A percentile compares a stretch with the other conserved stretches of the same genome.
Evolutionary conservation across 2,329 filamentous ascomycete genomes (phyloP).

Genomic region (Colletotrichum shisoi): DNA sequence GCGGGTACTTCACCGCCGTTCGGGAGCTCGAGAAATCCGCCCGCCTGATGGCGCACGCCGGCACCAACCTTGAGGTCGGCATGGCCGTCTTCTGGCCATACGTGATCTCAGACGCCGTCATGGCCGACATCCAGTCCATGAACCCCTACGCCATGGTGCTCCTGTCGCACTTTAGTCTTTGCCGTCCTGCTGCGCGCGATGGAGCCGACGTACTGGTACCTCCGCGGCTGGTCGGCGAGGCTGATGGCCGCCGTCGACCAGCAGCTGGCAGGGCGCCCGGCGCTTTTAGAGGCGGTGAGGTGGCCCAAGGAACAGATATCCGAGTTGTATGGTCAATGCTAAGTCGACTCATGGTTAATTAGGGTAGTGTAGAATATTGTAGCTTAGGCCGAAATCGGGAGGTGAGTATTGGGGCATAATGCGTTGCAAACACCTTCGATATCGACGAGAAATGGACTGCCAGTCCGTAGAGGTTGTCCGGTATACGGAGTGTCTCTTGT

Average conservation of each 20-base stretch:
- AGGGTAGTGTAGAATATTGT: not conserved
- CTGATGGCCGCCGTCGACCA: constrained; percentile 41
- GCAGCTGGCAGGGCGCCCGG: not conserved
- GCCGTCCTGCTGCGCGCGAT: constrained; percentile 42
- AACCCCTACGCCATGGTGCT: constrained; percentile 44
- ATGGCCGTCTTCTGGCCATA: constrained; percentile 44
- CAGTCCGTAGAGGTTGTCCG: not conserved
- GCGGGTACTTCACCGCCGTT: constrained; percentile 41
- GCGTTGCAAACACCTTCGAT: too few relatives aligned
- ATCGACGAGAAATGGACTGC: not conserved
- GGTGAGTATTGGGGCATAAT: not conserved
- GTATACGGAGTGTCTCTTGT: not conserved
- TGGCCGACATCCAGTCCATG: constrained; percentile 43
- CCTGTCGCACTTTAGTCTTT: constrained; percentile 44
- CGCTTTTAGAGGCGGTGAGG: constrained; percentile 8
- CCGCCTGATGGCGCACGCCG: constrained; percentile 41
- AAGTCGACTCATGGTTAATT: not conserved
- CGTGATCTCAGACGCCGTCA: constrained; percentile 41
- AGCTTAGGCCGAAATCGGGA: not conserved
- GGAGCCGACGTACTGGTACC: constrained; percentile 44
- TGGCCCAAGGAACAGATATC: constrained; percentile 31
- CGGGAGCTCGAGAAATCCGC: constrained; percentile 38
- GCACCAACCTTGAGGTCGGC: constrained; percentile 42
- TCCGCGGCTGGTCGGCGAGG: constrained; percentile 43
- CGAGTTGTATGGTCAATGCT: constrained; percentile 10